Conservation (phyloP, 371 early-diverging fungal species). For the Capillidium heterosporum region DNA sequence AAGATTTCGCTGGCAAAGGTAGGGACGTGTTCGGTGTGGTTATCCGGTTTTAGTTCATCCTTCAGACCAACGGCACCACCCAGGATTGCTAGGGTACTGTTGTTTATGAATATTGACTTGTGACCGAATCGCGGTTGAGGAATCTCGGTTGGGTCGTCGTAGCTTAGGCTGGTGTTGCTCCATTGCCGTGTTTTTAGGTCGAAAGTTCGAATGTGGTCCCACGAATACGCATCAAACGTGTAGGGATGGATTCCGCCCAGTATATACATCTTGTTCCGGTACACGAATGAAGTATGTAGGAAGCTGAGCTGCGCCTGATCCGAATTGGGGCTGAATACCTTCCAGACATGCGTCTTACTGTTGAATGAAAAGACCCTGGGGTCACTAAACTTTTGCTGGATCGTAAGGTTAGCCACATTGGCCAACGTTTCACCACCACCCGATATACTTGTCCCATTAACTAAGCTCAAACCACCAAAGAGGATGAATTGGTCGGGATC, state of each 20-base stretch:
- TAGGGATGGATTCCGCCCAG: background rate
- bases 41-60: background rate
- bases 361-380: background rate
- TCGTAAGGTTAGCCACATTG: background rate
- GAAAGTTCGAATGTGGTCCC: background rate
- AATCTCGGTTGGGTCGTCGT: background rate
- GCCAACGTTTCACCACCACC: background rate
- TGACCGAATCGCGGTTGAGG: background rate
- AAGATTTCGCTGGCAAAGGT: background rate
- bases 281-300: background rate
- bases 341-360: background rate
- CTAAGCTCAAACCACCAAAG: background rate
- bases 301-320: background rate
- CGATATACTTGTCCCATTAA: background rate
- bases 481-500: background rate
- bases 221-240: background rate
- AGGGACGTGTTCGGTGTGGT: background rate
- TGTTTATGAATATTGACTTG: background rate
- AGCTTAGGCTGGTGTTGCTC: background rate
- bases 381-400: background rate
- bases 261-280: background rate
- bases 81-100: background rate
- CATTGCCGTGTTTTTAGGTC: background rate
- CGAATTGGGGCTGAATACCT: background rate
- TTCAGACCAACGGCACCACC: background rate